Base-by-base conservation (phyloP, 2,329 filamentous ascomycete genomes). In the Elsinoe necatrix region DNA sequence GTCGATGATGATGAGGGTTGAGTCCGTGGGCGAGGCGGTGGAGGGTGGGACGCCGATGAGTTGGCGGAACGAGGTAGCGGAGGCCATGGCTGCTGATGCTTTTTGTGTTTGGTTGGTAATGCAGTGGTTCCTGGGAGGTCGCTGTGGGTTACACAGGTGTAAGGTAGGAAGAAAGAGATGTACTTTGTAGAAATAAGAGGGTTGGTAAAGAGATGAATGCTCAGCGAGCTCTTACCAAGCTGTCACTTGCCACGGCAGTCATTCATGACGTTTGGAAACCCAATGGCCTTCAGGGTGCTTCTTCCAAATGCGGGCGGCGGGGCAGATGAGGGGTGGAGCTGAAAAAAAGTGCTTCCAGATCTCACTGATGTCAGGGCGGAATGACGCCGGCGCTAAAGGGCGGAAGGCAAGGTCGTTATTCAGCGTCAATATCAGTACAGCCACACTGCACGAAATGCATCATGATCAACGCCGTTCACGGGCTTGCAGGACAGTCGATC, bases 1-100 rank as follows among this genome's bases (percentile, higher is more conserved):
- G 45, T 60, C 83, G 64, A 86, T 82, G 68, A 87, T 85, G 63
- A 87, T 69, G 43, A 87, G 75, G 1, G 78, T 77, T 60, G 78
- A 82, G 69, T 86, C 82, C 42, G 69, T 67, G 0, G 77, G 71
- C 0, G 79, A 78, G 6, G 82, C 82, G 0, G 77, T 79, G 12
- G 79, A 81, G 21, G 77, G 75, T 8, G 73, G 65, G 11, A 77
- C 70, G 57, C 83, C 83, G 56, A 85, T 64, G 57, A 82, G 69
- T 14, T 70, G 58, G 58, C 80, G 79, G 71, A 81, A 78, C 42
- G 73, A 73, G 60, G 58, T 59, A 42, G 61, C 60, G 16, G 60
- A 55, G 31, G 58, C 21, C 58, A 59, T 59, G 29, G 6, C 21
- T 42, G 25, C 27, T 9, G 27, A n/a, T n/a, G n/a, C n/a, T n/a